phyloP scores from a whole-genome alignment of 305 asterid species.

The Fraxinus sp. region DNA sequence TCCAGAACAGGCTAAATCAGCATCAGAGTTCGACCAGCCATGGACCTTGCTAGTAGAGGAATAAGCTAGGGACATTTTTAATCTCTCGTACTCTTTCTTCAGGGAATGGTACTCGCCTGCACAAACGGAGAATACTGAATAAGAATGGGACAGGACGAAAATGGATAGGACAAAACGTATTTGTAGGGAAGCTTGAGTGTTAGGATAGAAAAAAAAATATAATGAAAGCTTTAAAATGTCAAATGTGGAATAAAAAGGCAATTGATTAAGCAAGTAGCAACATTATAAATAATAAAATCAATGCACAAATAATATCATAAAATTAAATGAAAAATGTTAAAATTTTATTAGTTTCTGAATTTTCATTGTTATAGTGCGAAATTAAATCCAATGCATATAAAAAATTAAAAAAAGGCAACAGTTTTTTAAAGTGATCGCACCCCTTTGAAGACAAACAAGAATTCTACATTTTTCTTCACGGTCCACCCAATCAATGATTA shows the following conservation, averaged over 20 bases:
- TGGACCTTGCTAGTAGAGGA: conserved; percentile 31
- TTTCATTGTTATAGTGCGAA: neutral
- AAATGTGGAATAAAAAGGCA: neutral
- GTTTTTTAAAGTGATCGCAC: too few relatives aligned
- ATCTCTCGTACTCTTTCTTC: conserved; percentile 49
- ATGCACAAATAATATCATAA: neutral
- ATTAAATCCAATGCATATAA: neutral
- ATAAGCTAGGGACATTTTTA: conserved; percentile 33
- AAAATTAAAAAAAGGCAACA: too few relatives aligned
- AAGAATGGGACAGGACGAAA: neutral
- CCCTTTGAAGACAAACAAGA: too few relatives aligned
- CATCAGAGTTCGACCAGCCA: conserved; percentile 29
- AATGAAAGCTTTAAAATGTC: neutral
- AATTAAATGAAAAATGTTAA: neutral
- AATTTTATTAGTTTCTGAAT: neutral
- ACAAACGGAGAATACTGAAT: neutral
- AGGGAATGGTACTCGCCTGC: conserved; percentile 62
- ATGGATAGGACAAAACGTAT: neutral
- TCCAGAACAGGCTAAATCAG: conserved; percentile 29
- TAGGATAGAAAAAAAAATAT: neutral
- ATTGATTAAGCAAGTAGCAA: neutral
- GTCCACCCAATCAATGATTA: neutral
- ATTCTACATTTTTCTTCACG: too few relatives aligned
- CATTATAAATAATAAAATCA: too few relatives aligned
- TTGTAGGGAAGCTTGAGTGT: neutral